A percentile compares a stretch with the other conserved stretches of the same genome.
Conservation (phyloP, 192 early-diverging fungal species). For the Chytriomyces confervae region DNA sequence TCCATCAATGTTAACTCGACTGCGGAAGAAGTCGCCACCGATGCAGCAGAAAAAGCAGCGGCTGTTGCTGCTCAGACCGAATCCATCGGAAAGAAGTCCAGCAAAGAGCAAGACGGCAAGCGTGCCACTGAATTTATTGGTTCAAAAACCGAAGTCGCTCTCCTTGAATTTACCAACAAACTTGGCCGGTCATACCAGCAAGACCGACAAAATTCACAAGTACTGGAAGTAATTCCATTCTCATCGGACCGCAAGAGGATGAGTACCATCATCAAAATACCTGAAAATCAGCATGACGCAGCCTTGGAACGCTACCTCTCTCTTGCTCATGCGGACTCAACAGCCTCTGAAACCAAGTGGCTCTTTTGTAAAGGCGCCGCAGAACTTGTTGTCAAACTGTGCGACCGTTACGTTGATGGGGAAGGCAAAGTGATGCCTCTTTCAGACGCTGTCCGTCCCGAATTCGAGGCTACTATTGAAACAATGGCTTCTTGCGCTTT, state of each 20-base stretch:
- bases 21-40: slow-evolving; percentile 35
- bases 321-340: slow-evolving; percentile 14
- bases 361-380: slow-evolving; percentile 93
- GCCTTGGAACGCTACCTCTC: slow-evolving; percentile 10
- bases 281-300: slow-evolving; percentile 1
- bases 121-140: slow-evolving; percentile 66
- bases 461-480: slow-evolving; percentile 60
- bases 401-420: slow-evolving; percentile 45
- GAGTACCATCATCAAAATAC: slow-evolving; percentile 75
- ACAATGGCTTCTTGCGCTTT: slow-evolving; percentile 79
- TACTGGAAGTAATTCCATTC: slow-evolving; percentile 85
- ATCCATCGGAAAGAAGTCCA: slow-evolving; percentile 9
- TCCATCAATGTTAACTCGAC: slow-evolving; percentile 53
- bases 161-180: slow-evolving; percentile 77
- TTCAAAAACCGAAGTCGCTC: slow-evolving; percentile 93
- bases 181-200: slow-evolving; percentile 66
- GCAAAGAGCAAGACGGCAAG: neutral
- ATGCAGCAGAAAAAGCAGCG: neutral
- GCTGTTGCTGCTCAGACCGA: slow-evolving; percentile 15
- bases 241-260: slow-evolving; percentile 92
- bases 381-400: slow-evolving; percentile 68
- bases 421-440: slow-evolving; percentile 37
- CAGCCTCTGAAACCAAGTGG: slow-evolving; percentile 59
- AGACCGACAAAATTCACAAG: slow-evolving; percentile 65
- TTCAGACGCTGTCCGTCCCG: slow-evolving; percentile 17